phyloP scores from a whole-genome alignment of 192 early-diverging fungal species.

The Coemansia sp. region DNA sequence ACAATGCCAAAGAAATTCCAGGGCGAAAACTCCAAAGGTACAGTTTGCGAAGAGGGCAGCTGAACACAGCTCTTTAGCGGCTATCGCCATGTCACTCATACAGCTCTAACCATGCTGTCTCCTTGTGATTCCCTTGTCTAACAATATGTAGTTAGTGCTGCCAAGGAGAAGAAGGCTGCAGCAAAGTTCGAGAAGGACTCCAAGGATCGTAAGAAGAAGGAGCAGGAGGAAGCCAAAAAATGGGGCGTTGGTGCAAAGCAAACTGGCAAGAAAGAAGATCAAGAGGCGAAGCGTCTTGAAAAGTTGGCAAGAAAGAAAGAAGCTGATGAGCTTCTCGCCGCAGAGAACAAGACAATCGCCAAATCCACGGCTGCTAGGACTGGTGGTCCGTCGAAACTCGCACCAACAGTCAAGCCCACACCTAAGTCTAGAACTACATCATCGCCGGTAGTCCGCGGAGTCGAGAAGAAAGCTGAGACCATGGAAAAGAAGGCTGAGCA shows the following conservation, averaged over 20 bases:
- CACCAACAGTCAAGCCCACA: slow-evolving; percentile 7
- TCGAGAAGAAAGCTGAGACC: slow-evolving; percentile 26
- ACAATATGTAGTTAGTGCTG: slow-evolving; percentile 56
- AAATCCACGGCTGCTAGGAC: slow-evolving; percentile 13
- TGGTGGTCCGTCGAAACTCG: slow-evolving; percentile 11
- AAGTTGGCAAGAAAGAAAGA: slow-evolving; percentile 60
- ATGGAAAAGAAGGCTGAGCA: slow-evolving; percentile 9
- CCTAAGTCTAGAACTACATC: not conserved
- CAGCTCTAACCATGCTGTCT: not conserved
- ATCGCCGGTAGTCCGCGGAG: slow-evolving; percentile 9
- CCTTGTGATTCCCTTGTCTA: not conserved
- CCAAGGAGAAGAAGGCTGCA: slow-evolving; percentile 75
- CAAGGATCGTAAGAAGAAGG: slow-evolving; percentile 54
- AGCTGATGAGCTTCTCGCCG: slow-evolving; percentile 57
- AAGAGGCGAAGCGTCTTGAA: slow-evolving; percentile 57
- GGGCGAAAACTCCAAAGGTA: slow-evolving; percentile 59
- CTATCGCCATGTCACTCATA: not conserved
- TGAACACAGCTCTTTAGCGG: not conserved
- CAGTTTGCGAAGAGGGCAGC: not conserved
- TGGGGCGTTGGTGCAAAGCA: slow-evolving; percentile 72
- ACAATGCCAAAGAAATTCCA: slow-evolving; percentile 60
- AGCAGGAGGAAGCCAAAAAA: slow-evolving; percentile 58
- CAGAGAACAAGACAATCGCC: slow-evolving; percentile 58
- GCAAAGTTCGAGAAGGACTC: slow-evolving; percentile 61
- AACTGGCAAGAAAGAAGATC: slow-evolving; percentile 62